These are phyloP conservation scores for Hypoxylon sp. DNA, from an alignment of 2,329 filamentous ascomycete species.

Conservation along the genomic window DNA sequence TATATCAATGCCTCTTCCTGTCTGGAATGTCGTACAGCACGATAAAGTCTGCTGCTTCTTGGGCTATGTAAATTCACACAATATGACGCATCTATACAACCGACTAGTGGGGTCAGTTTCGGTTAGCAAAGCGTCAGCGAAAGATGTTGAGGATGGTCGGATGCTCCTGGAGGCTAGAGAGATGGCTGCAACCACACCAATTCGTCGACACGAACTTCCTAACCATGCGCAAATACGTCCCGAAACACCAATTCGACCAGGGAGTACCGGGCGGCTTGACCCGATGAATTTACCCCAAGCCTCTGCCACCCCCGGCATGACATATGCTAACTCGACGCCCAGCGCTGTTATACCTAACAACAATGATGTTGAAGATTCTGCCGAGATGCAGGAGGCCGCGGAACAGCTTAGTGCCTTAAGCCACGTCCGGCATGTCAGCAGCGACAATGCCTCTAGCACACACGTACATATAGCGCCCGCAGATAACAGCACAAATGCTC, in stretches of 20 bases:
- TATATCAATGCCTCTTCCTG: constrained; percentile 70
- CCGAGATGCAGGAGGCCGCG: constrained; percentile 73
- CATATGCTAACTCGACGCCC: constrained; percentile 42
- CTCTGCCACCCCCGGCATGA: constrained; percentile 29
- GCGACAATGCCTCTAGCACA: constrained; percentile 48
- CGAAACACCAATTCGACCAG: constrained; percentile 45
- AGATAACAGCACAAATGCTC: constrained; percentile 44
- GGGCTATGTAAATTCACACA: constrained; percentile 72
- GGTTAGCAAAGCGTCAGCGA: constrained; percentile 56
- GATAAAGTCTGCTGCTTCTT: constrained; percentile 73
- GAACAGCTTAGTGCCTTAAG: constrained; percentile 73
- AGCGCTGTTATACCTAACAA: constrained; percentile 49
- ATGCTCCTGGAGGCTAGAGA: constrained; percentile 64
- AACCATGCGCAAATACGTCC: constrained; percentile 39
- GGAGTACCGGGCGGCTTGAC: constrained; percentile 40
- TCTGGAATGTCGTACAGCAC: constrained; percentile 71
- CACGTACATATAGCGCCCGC: constrained; percentile 38
- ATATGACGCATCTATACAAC: constrained; percentile 71
- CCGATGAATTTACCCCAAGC: constrained; percentile 41
- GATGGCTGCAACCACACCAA: constrained; percentile 51
- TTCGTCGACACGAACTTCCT: constrained; percentile 42
- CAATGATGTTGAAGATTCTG: constrained; percentile 67
- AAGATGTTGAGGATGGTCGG: constrained; percentile 65
- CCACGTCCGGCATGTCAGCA: constrained; percentile 66
- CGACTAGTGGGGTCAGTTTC: constrained; percentile 61